These are phyloP conservation scores for Ambrosia trifida DNA, from an alignment of 129 eudicot genomes.

Conservation along the genomic window DNA sequence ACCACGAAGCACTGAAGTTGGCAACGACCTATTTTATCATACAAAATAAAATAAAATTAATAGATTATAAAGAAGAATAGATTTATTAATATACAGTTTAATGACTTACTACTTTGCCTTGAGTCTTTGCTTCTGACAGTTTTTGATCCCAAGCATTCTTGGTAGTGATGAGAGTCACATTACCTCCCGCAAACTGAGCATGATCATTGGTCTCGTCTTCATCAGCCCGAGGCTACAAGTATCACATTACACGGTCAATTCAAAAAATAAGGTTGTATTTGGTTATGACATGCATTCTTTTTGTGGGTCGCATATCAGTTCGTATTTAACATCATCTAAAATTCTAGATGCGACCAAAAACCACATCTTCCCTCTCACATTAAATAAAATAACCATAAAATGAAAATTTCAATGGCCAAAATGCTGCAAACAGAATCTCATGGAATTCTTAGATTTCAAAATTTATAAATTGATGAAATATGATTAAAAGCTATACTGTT, in stretches of 20 bases:
- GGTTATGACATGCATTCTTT: background rate
- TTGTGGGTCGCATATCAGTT: background rate
- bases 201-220: conserved; percentile 33
- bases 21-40: conserved; percentile 60
- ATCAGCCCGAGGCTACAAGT: conserved; percentile 19
- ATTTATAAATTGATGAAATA: background rate
- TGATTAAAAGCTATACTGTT: background rate
- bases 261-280: background rate
- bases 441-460: background rate
- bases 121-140: conserved; percentile 38
- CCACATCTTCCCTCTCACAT: background rate
- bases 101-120: conserved; percentile 41
- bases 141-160: conserved; percentile 46
- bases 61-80: background rate
- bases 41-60: conserved; percentile 7
- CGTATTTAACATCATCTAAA: background rate
- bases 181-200: conserved; percentile 37
- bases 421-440: background rate
- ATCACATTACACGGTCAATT: conserved; percentile 6
- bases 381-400: background rate
- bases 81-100: conserved; percentile 4
- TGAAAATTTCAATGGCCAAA: background rate
- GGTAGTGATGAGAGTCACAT: conserved; percentile 44
- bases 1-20: conserved; percentile 92
- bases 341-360: background rate